Base-by-base conservation (phyloP, 345 rosid genomes). In the Atalantia buxifolia region DNA sequence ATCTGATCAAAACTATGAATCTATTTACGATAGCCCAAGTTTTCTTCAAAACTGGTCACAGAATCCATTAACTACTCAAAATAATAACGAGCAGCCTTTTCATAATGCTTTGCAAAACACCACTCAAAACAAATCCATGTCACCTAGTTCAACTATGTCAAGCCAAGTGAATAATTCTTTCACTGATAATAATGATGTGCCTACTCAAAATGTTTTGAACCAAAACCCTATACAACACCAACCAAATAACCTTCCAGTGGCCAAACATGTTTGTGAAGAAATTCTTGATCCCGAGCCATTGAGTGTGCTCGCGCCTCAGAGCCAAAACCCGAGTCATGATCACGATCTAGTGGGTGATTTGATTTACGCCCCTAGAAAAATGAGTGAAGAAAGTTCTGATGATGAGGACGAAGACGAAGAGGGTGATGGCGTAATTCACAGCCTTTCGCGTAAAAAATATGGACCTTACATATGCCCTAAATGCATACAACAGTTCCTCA, bases 381-480 rank as follows among this genome's bases (percentile, higher is more conserved):
- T n/a, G 53, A 3, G 4, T 5, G 57, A 25, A 8, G 35, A 14
- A 70, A 50, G 21, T 50, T 70, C 74, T 18, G 61, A 28, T 12
- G 38, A 50, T 2, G 61, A 70, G 1, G 74, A 70, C 4, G 31
- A 62, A 62, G 16, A 22, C 0, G 22, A 25, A 42, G 56, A 9
- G 21, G 24, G 14, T 8, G 74, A 70, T 50, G 74, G 74, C 30
- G n/a, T 24, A 31, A 70, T 13, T 9, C 74, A 70, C 25, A 70
- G 61, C 55, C 61, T 70, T 50, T 55, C 24, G 53, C 16, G 36
- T 24, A 16, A 4, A 50, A 70, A 70, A 30, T 28, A 25, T 9
- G 61, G 61, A 1, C 61, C 74, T 70, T 70, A 70, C 24, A 70
- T 24, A 18, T 70, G 74, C 25, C 60, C 74, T 70, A 70, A 70